Base-by-base conservation (phyloP, 192 early-diverging fungal genomes). In the Glomus cerebriforme region DNA sequence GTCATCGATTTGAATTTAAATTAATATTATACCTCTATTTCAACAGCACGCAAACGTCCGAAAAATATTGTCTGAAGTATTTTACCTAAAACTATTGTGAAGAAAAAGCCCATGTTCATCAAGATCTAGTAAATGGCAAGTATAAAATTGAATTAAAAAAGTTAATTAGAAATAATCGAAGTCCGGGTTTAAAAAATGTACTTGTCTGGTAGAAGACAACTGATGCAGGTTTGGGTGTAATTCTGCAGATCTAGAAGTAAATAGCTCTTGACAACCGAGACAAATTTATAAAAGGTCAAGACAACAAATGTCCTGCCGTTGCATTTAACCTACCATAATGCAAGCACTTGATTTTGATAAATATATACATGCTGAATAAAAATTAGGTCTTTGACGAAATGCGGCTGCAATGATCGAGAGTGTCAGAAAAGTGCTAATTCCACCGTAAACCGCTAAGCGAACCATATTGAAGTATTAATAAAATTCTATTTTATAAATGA, bases 281-380 rank as follows among this genome's bases (percentile, higher is more conserved):
- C 31, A 70, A 9, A 29, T 22, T 34, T n/a, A 10, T 9, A 34
- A 39, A 9, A 10, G 22, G 3, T 29, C 68, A 26, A 37, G 31
- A 70, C 15, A 45, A 27, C 15, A 37, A 22, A 37, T 73, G 39
- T 10, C 10, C 10, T 43, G 0, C 2, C 39, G 9, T 17, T 8
- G 32, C 49, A 31, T 58, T 17, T 7, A 67, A 29, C 29, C 80
- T 88, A 95, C 93, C 93, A 99, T 90, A 84, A 98, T 88, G 77
- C 93, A 92, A 13, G 93, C 91, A 83, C 90, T 93, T 2, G 95
- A 97, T 79, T 94, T 93, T 2, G 94, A 92, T 66, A 99, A 86
- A 80, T 95, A 93, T 60, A 99, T 90, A 81, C 94, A 95, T 3
- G 95, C 95, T 17, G 96, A 86, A 83, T 95, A 99, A 86, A 96